Evolutionary conservation across 1,284 basidiomycete species (phyloP), one percentile per base, ranked within the genome.

Genomic region (Cutaneotrichosporon spelunceum): DNA sequence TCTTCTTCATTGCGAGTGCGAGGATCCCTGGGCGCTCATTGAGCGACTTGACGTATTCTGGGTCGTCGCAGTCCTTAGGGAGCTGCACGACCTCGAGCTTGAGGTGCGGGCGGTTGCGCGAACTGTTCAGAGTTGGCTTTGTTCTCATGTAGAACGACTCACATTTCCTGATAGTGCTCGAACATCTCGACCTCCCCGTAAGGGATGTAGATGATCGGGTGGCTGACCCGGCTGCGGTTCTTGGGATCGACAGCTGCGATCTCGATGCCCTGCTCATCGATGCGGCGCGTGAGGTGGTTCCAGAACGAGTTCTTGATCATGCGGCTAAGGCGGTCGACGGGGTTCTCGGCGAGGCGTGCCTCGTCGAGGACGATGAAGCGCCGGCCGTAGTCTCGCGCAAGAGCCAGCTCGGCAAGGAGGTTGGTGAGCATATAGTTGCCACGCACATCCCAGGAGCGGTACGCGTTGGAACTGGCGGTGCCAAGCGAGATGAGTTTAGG

Each of bases 231-330:
- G 6, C 89, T 91, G 61, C 93, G 85, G 76, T 95, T 97, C 83
- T 99, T 99, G 11, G 96, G 95, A 76, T 99, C 96, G 2, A 90
- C 90, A 58, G 93, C 93, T 66, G 98, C 97, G 65, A 93, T 91
- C 78, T 98, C 94, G 34, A 99, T 84, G 6, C 95, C 96, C 66
- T 97, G 93, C 0, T 91, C 93, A 74, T 99, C 96, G 72, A 99
- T 99, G 42, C 93, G 87, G 57, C 95, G 88, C 1, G 96, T 99
- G 55, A 99, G 83, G 10, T 93, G 91, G 77, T 95, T 91, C 95
- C 95, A 99, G 83, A 99, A 99, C 13, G 91, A 94, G 80, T 94
- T 88, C 76, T 89, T 90, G 81, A 99, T 99, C 95, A 99, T 98
- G 63, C 96, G 87, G 24, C 91, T 95, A 44, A 99, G 84, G 48